A percentile compares a stretch with the other conserved stretches of the same genome.
phyloP scores from a whole-genome alignment of 2,329 filamentous ascomycete species.

The Exserohilum turcica region DNA sequence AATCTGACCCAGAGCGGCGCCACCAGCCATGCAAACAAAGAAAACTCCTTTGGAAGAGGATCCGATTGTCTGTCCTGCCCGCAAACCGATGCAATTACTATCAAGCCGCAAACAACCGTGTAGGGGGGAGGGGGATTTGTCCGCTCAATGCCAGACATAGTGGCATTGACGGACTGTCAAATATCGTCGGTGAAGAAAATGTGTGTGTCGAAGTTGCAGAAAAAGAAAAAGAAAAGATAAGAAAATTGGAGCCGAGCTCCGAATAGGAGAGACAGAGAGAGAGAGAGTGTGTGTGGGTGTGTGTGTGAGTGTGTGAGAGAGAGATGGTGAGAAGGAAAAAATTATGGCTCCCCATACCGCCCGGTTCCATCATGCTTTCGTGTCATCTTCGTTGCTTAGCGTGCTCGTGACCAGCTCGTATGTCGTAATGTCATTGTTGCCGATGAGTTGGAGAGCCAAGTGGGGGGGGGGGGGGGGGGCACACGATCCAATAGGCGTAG shows the following conservation, averaged over 20 bases:
- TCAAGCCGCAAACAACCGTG: conserved; percentile 26
- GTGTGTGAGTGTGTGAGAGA: too few species aligned
- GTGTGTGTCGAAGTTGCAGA: conserved; percentile 15
- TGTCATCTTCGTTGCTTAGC: conserved; percentile 19
- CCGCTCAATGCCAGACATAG: conserved; percentile 22
- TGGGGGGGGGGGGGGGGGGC: too few species aligned
- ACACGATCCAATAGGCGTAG: conserved; percentile 20
- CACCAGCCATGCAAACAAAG: conserved; percentile 30
- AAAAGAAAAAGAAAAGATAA: conserved; percentile 12
- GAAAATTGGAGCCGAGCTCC: conserved; percentile 14
- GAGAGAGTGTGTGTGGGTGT: too few species aligned
- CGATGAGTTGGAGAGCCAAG: conserved; percentile 16
- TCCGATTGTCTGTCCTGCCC: conserved; percentile 24
- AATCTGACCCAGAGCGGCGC: conserved; percentile 26
- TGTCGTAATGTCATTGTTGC: conserved; percentile 27
- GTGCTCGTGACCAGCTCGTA: conserved; percentile 26
- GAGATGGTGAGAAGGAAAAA: too few species aligned
- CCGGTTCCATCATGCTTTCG: conserved; percentile 20
- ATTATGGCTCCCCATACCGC: conserved; percentile 1
- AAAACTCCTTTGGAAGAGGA: conserved; percentile 15
- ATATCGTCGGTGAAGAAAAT: conserved; percentile 29
- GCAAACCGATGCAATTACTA: conserved; percentile 39
- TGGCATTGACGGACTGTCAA: conserved; percentile 28
- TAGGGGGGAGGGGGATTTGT: conserved; percentile 18
- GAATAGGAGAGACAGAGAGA: too few species aligned